A percentile compares a stretch with the other conserved stretches of the same genome.
phyloP scores from a whole-genome alignment of 805 yeast genomes.

The Torulaspora delbrueckii region DNA sequence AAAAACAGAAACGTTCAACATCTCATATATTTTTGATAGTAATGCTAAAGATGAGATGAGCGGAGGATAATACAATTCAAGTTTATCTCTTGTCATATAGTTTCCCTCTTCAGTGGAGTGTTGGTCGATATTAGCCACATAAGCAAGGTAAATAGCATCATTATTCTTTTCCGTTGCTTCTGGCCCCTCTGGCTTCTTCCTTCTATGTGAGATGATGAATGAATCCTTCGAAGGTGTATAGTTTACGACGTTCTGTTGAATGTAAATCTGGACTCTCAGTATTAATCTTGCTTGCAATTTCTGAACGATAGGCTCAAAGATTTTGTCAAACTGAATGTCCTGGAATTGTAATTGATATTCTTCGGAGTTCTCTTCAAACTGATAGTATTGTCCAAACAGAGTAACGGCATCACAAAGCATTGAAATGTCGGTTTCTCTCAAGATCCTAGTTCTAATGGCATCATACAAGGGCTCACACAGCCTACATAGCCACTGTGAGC shows the following conservation, averaged over 20 bases:
- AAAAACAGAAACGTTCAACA: conserved; percentile 71
- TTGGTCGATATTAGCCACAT: conserved; percentile 8
- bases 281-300: conserved; percentile 78
- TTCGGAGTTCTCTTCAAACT: conserved; percentile 49
- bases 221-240: conserved; percentile 68
- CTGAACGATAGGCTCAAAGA: conserved; percentile 66
- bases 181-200: conserved; percentile 8
- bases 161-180: conserved; percentile 10
- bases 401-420: conserved; percentile 71
- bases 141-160: conserved; percentile 14
- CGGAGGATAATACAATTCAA: conserved; percentile 56
- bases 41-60: conserved; percentile 62
- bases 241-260: conserved; percentile 61
- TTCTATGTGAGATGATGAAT: conserved; percentile 51
- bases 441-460: conserved; percentile 54
- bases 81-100: background rate
- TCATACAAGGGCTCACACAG: conserved; percentile 78
- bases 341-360: conserved; percentile 31
- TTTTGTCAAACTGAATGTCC: conserved; percentile 45
- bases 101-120: background rate
- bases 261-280: conserved; percentile 68
- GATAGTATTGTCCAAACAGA: conserved; percentile 61
- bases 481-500: conserved; percentile 56
- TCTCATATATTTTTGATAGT: conserved; percentile 71
- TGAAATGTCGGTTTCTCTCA: conserved; percentile 65